A percentile compares a stretch with the other conserved stretches of the same genome.
Evolutionary conservation across 2,329 filamentous ascomycete genomes (phyloP).

Genomic region (Aureobasidium uvarum): DNA sequence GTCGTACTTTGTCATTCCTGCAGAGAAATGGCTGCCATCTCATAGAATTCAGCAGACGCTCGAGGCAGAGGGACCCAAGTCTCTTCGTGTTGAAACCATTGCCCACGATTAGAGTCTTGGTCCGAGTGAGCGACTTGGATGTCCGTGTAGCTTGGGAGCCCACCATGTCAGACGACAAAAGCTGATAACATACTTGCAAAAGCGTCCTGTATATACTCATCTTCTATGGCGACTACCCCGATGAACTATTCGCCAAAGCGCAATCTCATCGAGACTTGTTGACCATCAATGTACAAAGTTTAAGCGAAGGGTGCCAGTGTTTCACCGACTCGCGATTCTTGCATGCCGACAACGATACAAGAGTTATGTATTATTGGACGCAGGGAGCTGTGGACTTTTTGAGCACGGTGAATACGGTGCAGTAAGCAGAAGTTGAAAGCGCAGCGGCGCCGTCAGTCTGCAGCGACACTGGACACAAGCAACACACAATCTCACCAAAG

Average conservation of each 20-base stretch:
- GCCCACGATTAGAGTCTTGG: neutral
- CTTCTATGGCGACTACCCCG: neutral
- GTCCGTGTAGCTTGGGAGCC: neutral
- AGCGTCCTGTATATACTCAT: neutral
- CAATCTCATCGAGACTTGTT: neutral
- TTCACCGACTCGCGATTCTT: neutral
- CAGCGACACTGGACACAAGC: neutral
- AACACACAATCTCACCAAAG: neutral
- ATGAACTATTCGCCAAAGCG: neutral
- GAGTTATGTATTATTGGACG: neutral
- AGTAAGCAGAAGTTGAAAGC: neutral
- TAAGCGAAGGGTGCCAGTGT: neutral
- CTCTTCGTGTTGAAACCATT: constrained; percentile 10
- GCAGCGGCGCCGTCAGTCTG: neutral
- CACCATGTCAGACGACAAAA: neutral
- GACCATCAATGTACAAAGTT: constrained; percentile 9
- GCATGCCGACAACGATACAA: neutral
- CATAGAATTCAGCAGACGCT: constrained; percentile 21
- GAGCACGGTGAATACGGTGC: neutral
- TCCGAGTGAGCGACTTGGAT: neutral
- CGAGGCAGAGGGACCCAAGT: constrained; percentile 17
- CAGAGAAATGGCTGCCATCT: constrained; percentile 40
- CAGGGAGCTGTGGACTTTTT: neutral
- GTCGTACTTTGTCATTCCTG: constrained; percentile 40
- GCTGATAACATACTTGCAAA: neutral